phyloP scores from a whole-genome alignment of 306 rosid species.

The Arachis hypogaea region DNA sequence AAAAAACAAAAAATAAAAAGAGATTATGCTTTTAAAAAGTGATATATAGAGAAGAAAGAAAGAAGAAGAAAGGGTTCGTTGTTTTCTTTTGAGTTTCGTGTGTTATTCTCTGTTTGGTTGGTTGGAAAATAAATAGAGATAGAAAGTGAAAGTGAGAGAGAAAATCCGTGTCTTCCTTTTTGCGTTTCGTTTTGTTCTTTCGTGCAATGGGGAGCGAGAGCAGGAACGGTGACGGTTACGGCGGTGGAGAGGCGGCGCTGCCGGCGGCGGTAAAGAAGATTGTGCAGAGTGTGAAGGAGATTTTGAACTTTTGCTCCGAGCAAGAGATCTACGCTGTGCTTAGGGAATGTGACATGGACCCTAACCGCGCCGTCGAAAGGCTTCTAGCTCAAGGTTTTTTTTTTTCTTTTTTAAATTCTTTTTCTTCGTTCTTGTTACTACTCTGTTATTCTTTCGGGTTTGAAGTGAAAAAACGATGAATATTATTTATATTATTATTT shows the following conservation, averaged over 20 bases:
- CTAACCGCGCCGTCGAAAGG: slow-evolving; percentile 47
- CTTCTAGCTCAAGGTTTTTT: slow-evolving; percentile 53
- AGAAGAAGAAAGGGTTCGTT: background rate
- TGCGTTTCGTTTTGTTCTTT: background rate
- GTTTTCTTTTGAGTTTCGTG: background rate
- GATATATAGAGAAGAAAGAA: background rate
- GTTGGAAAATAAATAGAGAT: slow-evolving; percentile 15
- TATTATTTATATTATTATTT: background rate
- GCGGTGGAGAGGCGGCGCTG: background rate
- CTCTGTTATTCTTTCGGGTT: slow-evolving; percentile 2
- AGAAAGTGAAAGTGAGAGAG: background rate
- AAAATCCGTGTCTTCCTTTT: too few species aligned
- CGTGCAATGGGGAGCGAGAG: slow-evolving; percentile 37
- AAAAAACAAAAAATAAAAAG: background rate
- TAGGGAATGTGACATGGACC: slow-evolving; percentile 51
- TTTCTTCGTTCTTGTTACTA: background rate
- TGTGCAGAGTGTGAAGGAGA: slow-evolving; percentile 43
- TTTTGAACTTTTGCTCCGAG: slow-evolving; percentile 42
- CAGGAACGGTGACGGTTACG: background rate
- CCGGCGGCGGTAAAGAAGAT: slow-evolving; percentile 26
- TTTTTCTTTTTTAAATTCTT: background rate
- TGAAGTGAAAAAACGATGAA: slow-evolving; percentile 6
- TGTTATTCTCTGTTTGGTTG: slow-evolving; percentile 26
- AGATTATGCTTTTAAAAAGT: background rate
- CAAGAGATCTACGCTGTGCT: slow-evolving; percentile 44